Evolutionary conservation across 805 yeast species (phyloP).

Genomic region (Zygoascus tannicola): DNA sequence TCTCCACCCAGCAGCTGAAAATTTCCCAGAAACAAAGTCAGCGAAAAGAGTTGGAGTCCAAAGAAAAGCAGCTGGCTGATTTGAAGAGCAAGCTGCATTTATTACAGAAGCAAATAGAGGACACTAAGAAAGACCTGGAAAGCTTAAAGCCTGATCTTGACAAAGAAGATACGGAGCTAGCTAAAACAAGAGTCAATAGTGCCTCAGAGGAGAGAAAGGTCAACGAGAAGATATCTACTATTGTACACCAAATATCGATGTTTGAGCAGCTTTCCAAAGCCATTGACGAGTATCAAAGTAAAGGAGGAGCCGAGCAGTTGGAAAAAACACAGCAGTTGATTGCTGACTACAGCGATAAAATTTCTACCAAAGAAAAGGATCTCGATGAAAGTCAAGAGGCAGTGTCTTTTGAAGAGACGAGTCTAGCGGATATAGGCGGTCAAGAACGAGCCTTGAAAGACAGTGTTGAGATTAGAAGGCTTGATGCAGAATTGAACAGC

Average conservation of each 20-base stretch:
- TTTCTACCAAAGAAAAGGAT: conserved; percentile 16
- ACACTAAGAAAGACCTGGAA: conserved; percentile 5
- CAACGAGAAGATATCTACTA: background rate
- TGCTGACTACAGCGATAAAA: background rate
- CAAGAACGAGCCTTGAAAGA: conserved; percentile 56
- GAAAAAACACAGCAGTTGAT: conserved; percentile 23
- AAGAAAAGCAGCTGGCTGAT: conserved; percentile 14
- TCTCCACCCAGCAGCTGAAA: conserved; percentile 44
- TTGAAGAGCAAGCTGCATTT: conserved; percentile 4
- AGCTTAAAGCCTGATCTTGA: conserved; percentile 7
- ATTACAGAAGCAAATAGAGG: conserved; percentile 8
- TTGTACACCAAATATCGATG: background rate
- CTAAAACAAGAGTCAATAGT: conserved; percentile 6
- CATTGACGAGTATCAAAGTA: conserved; percentile 10
- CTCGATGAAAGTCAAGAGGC: conserved; percentile 16
- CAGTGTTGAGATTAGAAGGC: conserved; percentile 48
- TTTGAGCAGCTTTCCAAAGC: conserved; percentile 4
- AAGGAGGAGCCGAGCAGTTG: conserved; percentile 9
- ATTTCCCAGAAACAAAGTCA: conserved; percentile 47
- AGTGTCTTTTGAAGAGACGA: conserved; percentile 31
- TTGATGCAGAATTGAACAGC: conserved; percentile 32
- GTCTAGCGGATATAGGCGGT: conserved; percentile 46
- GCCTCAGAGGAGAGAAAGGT: conserved; percentile 10
- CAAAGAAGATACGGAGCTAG: conserved; percentile 6
- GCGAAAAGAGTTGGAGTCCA: conserved; percentile 36